A percentile compares a stretch with the other conserved stretches of the same genome.
These are phyloP conservation scores for Fusarium praegraminearum DNA, from an alignment of 2,329 filamentous ascomycete genomes.

Conservation along the genomic window DNA sequence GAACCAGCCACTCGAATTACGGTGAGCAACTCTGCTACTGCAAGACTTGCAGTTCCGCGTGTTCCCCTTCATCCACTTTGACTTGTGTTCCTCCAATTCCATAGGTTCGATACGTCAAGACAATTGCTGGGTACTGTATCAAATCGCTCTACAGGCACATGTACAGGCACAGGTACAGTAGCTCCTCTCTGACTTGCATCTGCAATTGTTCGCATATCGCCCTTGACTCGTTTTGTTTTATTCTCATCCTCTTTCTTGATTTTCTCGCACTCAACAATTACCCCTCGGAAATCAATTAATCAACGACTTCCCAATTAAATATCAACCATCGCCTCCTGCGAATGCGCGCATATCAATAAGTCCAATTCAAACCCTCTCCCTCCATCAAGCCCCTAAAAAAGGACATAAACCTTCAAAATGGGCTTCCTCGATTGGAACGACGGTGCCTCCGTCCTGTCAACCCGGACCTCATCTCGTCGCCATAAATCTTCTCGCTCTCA, in stretches of 20 bases:
- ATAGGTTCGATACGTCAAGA: slow-evolving; percentile 1
- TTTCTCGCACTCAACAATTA: slow-evolving; percentile 1
- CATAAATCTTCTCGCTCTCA: slow-evolving; percentile 49
- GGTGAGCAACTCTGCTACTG: slow-evolving; percentile 6
- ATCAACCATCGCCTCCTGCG: not conserved
- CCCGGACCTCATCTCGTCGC: slow-evolving; percentile 45
- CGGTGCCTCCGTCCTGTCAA: slow-evolving; percentile 50
- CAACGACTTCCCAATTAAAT: slow-evolving; percentile 11
- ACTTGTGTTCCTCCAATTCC: slow-evolving; percentile 6
- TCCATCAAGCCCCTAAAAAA: not conserved
- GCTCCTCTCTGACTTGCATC: slow-evolving; percentile 39
- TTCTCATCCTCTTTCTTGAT: slow-evolving; percentile 7
- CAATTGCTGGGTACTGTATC: not conserved
- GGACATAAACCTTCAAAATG: slow-evolving; percentile 34
- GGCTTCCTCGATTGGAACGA: slow-evolving; percentile 54
- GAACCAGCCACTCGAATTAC: slow-evolving; percentile 17
- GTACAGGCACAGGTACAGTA: slow-evolving; percentile 9
- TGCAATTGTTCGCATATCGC: slow-evolving; percentile 34
- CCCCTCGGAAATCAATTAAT: not conserved
- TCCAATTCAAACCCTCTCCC: not conserved
- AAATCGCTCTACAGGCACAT: not conserved
- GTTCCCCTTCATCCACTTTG: slow-evolving; percentile 3
- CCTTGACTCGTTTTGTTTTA: slow-evolving; percentile 12
- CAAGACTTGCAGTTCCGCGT: slow-evolving; percentile 9
- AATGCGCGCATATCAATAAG: slow-evolving; percentile 24